phyloP scores from a whole-genome alignment of 306 rosid species.

The Rosa rugosa region DNA sequence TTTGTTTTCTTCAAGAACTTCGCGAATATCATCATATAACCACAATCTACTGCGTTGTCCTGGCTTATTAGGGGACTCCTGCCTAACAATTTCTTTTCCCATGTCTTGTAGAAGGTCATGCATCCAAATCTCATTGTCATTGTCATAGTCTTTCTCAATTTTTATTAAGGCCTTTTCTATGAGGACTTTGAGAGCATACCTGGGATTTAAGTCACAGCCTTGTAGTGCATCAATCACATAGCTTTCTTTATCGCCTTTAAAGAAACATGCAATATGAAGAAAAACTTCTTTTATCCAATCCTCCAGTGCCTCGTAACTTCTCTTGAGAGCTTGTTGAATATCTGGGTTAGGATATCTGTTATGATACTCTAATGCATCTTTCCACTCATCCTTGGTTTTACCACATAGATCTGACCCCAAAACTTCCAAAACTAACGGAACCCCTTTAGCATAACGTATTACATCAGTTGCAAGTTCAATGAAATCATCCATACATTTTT shows the following conservation, averaged over 20 bases:
- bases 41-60: conserved; percentile 31
- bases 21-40: conserved; percentile 28
- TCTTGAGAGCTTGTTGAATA: conserved; percentile 32
- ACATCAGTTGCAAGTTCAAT: neutral
- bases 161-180: too few relatives aligned
- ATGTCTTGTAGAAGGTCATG: too few relatives aligned
- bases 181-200: too few relatives aligned
- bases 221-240: too few relatives aligned
- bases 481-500: neutral
- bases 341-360: conserved; percentile 30
- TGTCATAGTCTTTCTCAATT: too few relatives aligned
- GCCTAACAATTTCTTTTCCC: too few relatives aligned
- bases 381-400: conserved; percentile 28
- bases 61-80: conserved; percentile 13
- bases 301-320: conserved; percentile 36
- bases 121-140: too few relatives aligned
- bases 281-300: too few relatives aligned
- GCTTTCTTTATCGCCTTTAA: too few relatives aligned
- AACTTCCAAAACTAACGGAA: conserved; percentile 40
- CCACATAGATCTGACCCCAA: conserved; percentile 38
- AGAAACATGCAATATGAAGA: too few relatives aligned
- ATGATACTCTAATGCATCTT: conserved; percentile 29
- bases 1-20: neutral
- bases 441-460: neutral
- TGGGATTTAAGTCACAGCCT: too few relatives aligned